Percentiles rank a stretch among this genome's conserved stretches.
These are phyloP conservation scores for Jamesozyma jinghongensis DNA, from an alignment of 805 yeast genomes.

Conservation along the genomic window DNA sequence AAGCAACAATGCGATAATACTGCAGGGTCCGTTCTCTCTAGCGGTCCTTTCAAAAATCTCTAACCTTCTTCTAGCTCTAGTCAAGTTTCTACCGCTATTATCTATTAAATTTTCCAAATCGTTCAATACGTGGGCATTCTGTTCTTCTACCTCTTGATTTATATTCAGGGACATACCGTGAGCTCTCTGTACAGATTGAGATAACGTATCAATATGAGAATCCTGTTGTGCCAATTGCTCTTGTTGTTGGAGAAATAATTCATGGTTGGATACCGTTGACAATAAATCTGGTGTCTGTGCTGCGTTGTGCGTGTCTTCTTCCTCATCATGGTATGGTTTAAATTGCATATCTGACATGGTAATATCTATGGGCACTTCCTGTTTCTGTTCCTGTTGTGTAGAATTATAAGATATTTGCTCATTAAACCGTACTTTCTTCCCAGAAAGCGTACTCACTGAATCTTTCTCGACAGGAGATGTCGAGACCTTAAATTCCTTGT, in stretches of 20 bases:
- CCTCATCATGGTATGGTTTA: slow-evolving; percentile 22
- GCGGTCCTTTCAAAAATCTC: slow-evolving; percentile 34
- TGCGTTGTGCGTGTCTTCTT: slow-evolving; percentile 1
- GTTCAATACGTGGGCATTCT: slow-evolving; percentile 36
- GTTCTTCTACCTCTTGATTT: slow-evolving; percentile 40
- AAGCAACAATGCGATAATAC: slow-evolving; percentile 36
- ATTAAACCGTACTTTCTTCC: slow-evolving; percentile 20
- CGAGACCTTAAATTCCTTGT: slow-evolving; percentile 1
- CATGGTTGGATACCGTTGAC: slow-evolving; percentile 25
- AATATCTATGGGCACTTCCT: no score
- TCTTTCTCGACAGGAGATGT: neutral
- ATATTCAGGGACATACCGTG: slow-evolving; percentile 39
- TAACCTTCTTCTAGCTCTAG: slow-evolving; percentile 35
- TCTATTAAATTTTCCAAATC: slow-evolving; percentile 44
- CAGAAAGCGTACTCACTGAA: neutral
- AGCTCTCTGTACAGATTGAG: slow-evolving; percentile 38
- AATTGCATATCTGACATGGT: slow-evolving; percentile 5
- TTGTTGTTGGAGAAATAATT: slow-evolving; percentile 36
- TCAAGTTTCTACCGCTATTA: slow-evolving; percentile 33
- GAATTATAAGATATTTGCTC: slow-evolving; percentile 13
- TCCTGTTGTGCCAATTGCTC: slow-evolving; percentile 43
- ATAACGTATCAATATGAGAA: slow-evolving; percentile 32
- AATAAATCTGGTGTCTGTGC: neutral
- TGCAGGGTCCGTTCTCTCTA: slow-evolving; percentile 42
- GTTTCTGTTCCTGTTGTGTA: neutral